phyloP scores from a whole-genome alignment of 345 rosid genomes.

The Dipteronia sinensis region DNA sequence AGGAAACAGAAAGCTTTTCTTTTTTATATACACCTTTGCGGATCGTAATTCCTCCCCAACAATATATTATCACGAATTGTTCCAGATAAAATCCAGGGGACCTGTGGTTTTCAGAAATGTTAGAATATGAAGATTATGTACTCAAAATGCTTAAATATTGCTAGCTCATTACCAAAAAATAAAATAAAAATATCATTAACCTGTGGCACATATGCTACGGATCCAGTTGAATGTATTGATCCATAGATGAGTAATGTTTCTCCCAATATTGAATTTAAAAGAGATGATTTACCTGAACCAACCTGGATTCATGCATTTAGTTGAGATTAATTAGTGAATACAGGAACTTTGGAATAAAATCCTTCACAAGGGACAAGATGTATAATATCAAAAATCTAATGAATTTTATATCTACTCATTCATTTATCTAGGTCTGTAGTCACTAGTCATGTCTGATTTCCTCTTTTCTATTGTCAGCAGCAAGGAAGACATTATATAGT shows the following conservation, averaged over 20 bases:
- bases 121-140: conserved; percentile 24
- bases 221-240: conserved; percentile 55
- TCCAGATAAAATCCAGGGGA: conserved; percentile 95
- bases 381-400: neutral
- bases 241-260: conserved; percentile 71
- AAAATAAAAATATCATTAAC: conserved; percentile 29
- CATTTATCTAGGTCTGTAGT: neutral
- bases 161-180: conserved; percentile 14
- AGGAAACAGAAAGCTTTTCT: neutral
- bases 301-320: conserved; percentile 55
- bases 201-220: conserved; percentile 89
- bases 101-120: conserved; percentile 42
- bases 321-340: conserved; percentile 1
- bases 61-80: conserved; percentile 75
- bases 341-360: conserved; percentile 1
- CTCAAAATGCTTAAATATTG: conserved; percentile 14
- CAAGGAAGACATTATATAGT: neutral
- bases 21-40: conserved; percentile 53
- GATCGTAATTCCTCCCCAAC: conserved; percentile 65
- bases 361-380: neutral
- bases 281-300: conserved; percentile 94
- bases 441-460: neutral
- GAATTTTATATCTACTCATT: neutral
- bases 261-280: conserved; percentile 69
- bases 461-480: neutral